Base-by-base conservation (phyloP, 805 yeast species). In the Lipomyces chichibuensis region DNA sequence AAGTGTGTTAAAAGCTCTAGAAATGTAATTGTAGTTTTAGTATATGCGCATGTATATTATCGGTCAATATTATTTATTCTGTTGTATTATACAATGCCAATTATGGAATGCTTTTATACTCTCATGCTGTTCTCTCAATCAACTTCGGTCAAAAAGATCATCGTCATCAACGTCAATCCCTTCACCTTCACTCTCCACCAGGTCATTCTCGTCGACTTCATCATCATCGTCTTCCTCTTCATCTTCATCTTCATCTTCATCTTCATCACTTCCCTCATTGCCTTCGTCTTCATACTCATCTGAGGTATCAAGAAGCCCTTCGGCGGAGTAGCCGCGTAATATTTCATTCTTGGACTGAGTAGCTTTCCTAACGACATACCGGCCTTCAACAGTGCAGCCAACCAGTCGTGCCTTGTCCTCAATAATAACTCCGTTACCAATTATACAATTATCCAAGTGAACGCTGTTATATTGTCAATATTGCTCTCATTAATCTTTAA, bases 311-410 rank as follows among this genome's bases (percentile, higher is more conserved):
- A 77, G 63, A 59, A 82, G 71, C 3, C 78, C 75, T 25, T 79
- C 71, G 75, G 77, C 73, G 76, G 75, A 14, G 77, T 80, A 72
- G 75, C 83, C 59, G 78, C 82, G 65, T 57, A 76, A 59, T 25
- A 72, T 69, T 33, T 73, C 77, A 60, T 74, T 74, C 69, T 83
- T 84, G 67, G 81, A 74, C 59, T 73, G 77, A 2, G 79, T 80
- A 62, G 88, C 87, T 72, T 84, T 80, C 2, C 84, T 82, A 27
- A 95, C 93, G 23, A 81, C 82, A 75, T 88, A 91, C 0, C 87
- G 82, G 9, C 96, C 91, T 77, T 93, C 98, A 32, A 95, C 89
- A 69, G 90, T 88, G 82, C 97, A 94, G 72, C 89, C 89, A 14
- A 87, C 85, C 69, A 95, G 83, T 75, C 84, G 87, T 55, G 86